Conservation (phyloP, 257 asterid genomes). For the Petunia secreta region DNA sequence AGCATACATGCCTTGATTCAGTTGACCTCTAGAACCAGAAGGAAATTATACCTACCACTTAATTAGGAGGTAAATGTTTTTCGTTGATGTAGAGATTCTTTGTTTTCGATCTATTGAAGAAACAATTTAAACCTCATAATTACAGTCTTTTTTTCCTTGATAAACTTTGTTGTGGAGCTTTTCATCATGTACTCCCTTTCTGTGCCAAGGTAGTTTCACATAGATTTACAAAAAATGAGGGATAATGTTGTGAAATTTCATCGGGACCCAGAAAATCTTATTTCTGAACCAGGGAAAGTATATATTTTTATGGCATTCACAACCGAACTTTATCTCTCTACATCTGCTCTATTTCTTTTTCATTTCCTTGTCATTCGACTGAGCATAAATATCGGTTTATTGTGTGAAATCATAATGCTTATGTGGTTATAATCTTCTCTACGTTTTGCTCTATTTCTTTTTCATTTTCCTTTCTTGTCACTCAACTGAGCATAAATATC, state of each 20-base stretch:
- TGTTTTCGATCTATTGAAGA: background rate
- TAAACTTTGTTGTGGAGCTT: background rate
- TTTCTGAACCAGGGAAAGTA: conserved; percentile 1
- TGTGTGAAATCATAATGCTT: background rate
- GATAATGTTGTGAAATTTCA: conserved; percentile 2
- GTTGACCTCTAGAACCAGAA: background rate
- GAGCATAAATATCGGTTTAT: background rate
- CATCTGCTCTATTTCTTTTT: background rate
- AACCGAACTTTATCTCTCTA: background rate
- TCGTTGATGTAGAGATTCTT: background rate
- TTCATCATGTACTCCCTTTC: background rate
- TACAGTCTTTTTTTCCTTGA: background rate
- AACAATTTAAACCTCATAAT: background rate
- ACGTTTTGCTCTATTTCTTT: background rate
- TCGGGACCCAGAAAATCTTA: background rate
- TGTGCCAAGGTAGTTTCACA: background rate
- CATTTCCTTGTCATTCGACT: background rate
- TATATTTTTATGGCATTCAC: background rate
- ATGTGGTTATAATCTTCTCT: background rate
- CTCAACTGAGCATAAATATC: background rate
- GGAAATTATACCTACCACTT: background rate
- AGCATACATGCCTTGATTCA: background rate
- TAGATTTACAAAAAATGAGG: background rate
- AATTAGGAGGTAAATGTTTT: background rate
- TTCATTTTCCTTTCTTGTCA: background rate